Evolutionary conservation across 1,139 yeast species (phyloP).

Genomic region (Saccharomyces hybrid): DNA sequence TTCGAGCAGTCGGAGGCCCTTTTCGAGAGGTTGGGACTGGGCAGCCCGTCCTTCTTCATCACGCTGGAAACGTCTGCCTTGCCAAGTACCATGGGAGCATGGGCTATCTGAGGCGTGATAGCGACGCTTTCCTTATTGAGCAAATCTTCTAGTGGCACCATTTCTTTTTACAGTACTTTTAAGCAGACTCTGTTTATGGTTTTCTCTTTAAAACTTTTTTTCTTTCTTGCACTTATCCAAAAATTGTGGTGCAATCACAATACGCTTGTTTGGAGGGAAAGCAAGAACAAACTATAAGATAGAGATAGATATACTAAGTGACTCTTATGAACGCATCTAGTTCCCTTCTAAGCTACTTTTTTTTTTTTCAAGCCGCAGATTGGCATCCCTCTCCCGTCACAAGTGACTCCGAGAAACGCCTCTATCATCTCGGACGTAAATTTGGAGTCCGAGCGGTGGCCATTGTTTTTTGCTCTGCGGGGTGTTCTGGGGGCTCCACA

Average conservation of each 20-base stretch:
- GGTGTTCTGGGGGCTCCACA: neutral
- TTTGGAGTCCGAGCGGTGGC: neutral
- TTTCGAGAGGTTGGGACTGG: neutral
- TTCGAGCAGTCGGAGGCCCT: neutral
- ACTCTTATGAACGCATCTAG: neutral
- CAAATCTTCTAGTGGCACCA: slow-evolving; percentile 17
- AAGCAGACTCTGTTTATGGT: neutral
- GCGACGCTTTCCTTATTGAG: slow-evolving; percentile 14
- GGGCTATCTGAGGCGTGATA: neutral
- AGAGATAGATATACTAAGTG: no score
- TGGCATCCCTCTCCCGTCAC: neutral
- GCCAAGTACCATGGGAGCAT: neutral
- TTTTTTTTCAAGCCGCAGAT: neutral
- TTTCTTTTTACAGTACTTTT: neutral
- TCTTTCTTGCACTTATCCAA: neutral
- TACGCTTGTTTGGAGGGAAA: neutral
- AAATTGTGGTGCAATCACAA: neutral
- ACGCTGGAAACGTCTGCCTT: neutral
- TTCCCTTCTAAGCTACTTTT: neutral
- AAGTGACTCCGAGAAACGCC: neutral
- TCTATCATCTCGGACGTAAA: neutral
- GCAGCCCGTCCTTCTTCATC: neutral
- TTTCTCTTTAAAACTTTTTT: neutral
- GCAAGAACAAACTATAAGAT: neutral
- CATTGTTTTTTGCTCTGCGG: neutral